Evolutionary conservation across 2,329 filamentous ascomycete genomes (phyloP), one percentile per base, ranked within the genome.

Genomic region (Penicillium sp.): DNA sequence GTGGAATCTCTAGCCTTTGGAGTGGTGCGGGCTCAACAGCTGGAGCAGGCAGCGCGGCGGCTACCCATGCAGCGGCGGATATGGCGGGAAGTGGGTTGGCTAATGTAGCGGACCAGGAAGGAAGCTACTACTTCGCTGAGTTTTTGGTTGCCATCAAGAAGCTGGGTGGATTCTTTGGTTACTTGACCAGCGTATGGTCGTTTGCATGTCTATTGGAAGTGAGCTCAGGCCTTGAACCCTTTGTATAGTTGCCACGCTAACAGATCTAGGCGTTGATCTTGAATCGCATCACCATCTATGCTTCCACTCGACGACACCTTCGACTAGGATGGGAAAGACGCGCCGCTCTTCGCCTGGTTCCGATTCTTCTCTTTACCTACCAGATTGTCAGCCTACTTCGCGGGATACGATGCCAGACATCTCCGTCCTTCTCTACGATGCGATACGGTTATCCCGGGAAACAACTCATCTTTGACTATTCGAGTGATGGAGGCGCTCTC

Each of bases 201-300:
- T 78, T 97, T 54, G 87, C 88, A 49, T 97, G 92, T 65, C 87
- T 97, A 64, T 85, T 87, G 36, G 90, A 93, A 81, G 82, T 84
- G 71, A 72, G 77, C 67, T 24, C 48, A 44, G 14, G 27, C 18
- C 40, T n/a, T 50, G 6, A 21, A 40, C 16, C 9, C 22, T 7
- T 27, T 27, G 24, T 27, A 48, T 43, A 18, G 18, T 43, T 27
- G 8, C 36, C 24, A 29, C 40, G 34, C 55, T 59, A 38, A 64
- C 49, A 24, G 16, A 10, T 13, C 22, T 57, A 87, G 84, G 91
- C 91, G 21, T 84, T 97, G 55, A 77, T 97, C 54, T 80, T 97
- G 22, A 97, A 97, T 71, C 86, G 94, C 54, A 95, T 94, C 6
- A 88, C 92, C 55, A 94, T 97, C 64, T 97, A 96, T 73, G 93